Evolutionary conservation across 2,329 filamentous ascomycete genomes (phyloP), one percentile per base, ranked within the genome.

Genomic region (Pestalotiopsis sp.): DNA sequence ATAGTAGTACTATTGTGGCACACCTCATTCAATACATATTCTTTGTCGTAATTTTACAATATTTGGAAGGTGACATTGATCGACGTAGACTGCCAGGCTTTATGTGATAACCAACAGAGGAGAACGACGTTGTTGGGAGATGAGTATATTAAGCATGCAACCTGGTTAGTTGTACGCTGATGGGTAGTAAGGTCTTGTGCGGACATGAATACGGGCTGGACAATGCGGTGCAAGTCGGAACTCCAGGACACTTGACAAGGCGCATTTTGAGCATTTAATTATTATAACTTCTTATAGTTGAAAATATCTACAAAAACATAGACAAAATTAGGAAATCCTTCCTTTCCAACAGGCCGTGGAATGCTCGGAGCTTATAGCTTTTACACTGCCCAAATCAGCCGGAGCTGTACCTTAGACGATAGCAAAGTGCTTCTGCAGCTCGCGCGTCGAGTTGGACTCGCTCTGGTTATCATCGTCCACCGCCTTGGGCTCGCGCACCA

Each of bases 361-460:
- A 36, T 36, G 17, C 4, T 36, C 57, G 57, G 57, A 62, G 20
- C 12, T 36, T 12, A 62, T 12, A 12, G 13, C 17, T 17, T 17
- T 39, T 17, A 23, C 59, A 6, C 31, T 52, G 61, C 31, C 41
- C 23, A 39, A 14, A 20, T 66, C 63, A 66, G 49, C 41, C 23
- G 27, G 27, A 66, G n/a, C 63, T 66, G 63, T 57, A 20, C 13
- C 14, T 23, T 58, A 66, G 7, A 66, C 63, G 14, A 66, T 66
- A 13, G 63, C 63, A 49, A 56, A 66, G 39, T 66, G 63, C 63
- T 66, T 66, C 45, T 66, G 63, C 63, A 66, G 25, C 63, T 56
- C 63, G 58, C 63, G 63, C 25, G 63, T 66, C 14, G 63, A 66
- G 49, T 45, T 66, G 1, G 63, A 66, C 27, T 66, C 63, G 63